phyloP scores from a whole-genome alignment of 257 asterid species.

The Capsicum pubescens region DNA sequence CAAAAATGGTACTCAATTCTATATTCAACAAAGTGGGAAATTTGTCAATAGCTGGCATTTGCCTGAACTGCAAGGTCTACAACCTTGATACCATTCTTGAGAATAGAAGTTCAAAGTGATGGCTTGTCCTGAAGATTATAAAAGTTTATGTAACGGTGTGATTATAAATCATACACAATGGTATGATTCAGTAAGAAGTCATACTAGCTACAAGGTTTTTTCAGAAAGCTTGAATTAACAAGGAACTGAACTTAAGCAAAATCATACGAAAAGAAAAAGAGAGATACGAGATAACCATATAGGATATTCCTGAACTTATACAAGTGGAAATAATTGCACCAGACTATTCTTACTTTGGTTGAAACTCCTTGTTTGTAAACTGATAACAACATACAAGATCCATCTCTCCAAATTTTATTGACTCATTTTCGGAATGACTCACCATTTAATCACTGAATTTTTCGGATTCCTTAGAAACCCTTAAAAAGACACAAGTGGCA shows the following conservation, averaged over 20 bases:
- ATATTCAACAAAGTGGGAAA: neutral
- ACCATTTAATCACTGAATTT: neutral
- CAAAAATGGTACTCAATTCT: neutral
- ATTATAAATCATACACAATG: neutral
- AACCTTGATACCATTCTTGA: neutral
- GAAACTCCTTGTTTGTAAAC: neutral
- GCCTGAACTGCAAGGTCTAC: constrained; percentile 2
- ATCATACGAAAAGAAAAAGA: no score
- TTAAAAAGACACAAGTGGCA: neutral
- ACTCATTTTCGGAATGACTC: neutral
- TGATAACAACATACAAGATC: neutral
- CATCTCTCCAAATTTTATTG: constrained; percentile 1
- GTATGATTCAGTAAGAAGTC: neutral
- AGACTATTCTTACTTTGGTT: neutral
- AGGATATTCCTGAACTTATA: neutral
- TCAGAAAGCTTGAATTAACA: neutral
- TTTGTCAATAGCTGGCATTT: neutral
- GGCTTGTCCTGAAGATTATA: neutral
- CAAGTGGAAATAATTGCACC: neutral
- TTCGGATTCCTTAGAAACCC: neutral
- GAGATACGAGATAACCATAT: no score
- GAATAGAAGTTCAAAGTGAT: neutral
- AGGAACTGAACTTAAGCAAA: neutral
- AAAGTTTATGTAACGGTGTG: neutral
- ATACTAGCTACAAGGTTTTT: neutral